A percentile compares a stretch with the other conserved stretches of the same genome.
Conservation (phyloP, 164 flowering plant genomes). For the Taxillus chinensis region DNA sequence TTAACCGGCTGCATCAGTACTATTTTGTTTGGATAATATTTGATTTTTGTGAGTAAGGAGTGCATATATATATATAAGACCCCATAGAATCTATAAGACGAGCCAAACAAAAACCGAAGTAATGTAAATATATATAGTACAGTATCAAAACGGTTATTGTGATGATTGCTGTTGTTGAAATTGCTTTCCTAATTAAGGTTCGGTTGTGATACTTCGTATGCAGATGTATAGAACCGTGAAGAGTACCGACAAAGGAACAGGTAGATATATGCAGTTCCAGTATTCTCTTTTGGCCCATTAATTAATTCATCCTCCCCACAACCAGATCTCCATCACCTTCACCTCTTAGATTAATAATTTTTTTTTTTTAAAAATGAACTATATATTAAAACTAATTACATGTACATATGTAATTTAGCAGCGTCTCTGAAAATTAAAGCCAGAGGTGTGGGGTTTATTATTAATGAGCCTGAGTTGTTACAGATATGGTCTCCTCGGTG, state of each 20-base stretch:
- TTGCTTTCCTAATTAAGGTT: no score
- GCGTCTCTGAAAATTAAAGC: no score
- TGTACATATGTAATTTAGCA: no score
- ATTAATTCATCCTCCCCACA: background rate
- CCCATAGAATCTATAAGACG: slow-evolving; percentile 25
- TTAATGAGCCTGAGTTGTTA: background rate
- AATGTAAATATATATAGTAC: no score
- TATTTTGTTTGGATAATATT: slow-evolving; percentile 4
- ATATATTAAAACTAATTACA: no score
- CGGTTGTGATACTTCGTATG: slow-evolving; percentile 15
- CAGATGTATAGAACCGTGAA: slow-evolving; percentile 82
- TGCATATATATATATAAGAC: no score
- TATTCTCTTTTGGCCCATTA: no score
- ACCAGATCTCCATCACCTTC: background rate
- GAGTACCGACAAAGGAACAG: slow-evolving; percentile 71
- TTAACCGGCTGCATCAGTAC: background rate
- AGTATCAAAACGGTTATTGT: no score
- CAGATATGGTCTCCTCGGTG: slow-evolving; percentile 7
- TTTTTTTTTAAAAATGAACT: background rate
- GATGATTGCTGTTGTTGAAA: no score
- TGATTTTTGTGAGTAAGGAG: background rate
- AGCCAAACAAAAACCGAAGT: no score
- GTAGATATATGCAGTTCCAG: slow-evolving; percentile 27
- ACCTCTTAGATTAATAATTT: background rate
- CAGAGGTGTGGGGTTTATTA: background rate